Evolutionary conservation across 1,284 basidiomycete genomes (phyloP).

Genomic region (Stygiomarasmius scandens): DNA sequence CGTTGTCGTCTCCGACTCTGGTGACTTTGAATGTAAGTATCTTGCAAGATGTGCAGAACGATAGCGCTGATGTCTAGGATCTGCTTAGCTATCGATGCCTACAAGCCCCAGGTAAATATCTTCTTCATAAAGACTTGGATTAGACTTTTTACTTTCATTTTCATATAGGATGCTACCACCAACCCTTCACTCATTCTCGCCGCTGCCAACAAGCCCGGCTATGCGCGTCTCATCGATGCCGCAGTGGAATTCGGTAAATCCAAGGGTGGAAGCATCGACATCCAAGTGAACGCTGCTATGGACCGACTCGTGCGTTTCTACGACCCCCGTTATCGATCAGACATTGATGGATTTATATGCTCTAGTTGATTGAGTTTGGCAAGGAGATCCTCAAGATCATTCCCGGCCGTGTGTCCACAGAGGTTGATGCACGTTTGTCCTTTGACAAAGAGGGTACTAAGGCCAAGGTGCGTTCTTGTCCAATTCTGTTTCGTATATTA

Average conservation of each 20-base stretch:
- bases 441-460: constrained; percentile 95
- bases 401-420: constrained; percentile 98
- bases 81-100: constrained; percentile 76
- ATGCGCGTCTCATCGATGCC: constrained; percentile 82
- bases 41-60: background rate
- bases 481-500: background rate
- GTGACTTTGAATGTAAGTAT: constrained; percentile 78
- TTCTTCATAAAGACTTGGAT: background rate
- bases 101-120: constrained; percentile 81
- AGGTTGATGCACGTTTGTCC: constrained; percentile 96
- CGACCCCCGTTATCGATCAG: background rate
- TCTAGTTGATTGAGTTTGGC: constrained; percentile 93
- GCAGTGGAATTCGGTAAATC: constrained; percentile 85
- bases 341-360: background rate
- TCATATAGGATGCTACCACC: constrained; percentile 82
- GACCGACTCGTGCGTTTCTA: constrained; percentile 78
- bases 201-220: constrained; percentile 89
- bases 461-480: constrained; percentile 61
- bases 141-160: background rate
- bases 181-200: constrained; percentile 94
- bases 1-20: constrained; percentile 93
- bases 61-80: constrained; percentile 14
- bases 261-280: constrained; percentile 76
- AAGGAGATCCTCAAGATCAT: constrained; percentile 95
- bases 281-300: constrained; percentile 75